phyloP scores from a whole-genome alignment of 164 flowering plant genomes.

The Tetracentron sinense region DNA sequence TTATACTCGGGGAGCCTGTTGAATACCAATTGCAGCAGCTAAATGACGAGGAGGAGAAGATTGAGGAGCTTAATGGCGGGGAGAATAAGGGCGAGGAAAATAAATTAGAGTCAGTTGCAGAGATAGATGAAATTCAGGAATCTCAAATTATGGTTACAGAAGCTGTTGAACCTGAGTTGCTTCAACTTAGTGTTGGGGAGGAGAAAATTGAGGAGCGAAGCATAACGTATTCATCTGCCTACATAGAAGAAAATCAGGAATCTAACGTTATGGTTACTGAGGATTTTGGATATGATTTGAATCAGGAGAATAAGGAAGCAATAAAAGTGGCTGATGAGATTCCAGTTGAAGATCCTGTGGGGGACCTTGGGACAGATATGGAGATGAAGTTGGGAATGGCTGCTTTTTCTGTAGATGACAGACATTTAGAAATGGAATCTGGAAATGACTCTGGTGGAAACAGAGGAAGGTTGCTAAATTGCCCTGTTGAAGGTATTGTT shows the following conservation, averaged over 20 bases:
- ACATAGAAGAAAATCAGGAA: neutral
- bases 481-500: neutral
- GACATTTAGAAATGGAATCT: slow-evolving; percentile 7
- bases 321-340: neutral
- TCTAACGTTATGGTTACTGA: neutral
- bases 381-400: neutral
- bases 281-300: neutral
- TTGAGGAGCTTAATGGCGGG: too few relatives aligned
- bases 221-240: too few relatives aligned
- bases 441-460: slow-evolving; percentile 1
- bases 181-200: too few relatives aligned
- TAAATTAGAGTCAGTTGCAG: too few relatives aligned
- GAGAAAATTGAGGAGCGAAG: too few relatives aligned
- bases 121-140: too few relatives aligned
- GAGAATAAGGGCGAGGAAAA: too few relatives aligned
- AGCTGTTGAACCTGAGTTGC: too few relatives aligned
- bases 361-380: neutral
- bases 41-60: too few relatives aligned
- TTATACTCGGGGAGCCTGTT: too few relatives aligned
- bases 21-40: too few relatives aligned
- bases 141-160: too few relatives aligned
- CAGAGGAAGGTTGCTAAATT: slow-evolving; percentile 5
- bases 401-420: neutral
- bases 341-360: neutral
- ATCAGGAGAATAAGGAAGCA: neutral